Conservation (phyloP, 2,329 filamentous ascomycete species). For the Fusarium tjaetaba region DNA sequence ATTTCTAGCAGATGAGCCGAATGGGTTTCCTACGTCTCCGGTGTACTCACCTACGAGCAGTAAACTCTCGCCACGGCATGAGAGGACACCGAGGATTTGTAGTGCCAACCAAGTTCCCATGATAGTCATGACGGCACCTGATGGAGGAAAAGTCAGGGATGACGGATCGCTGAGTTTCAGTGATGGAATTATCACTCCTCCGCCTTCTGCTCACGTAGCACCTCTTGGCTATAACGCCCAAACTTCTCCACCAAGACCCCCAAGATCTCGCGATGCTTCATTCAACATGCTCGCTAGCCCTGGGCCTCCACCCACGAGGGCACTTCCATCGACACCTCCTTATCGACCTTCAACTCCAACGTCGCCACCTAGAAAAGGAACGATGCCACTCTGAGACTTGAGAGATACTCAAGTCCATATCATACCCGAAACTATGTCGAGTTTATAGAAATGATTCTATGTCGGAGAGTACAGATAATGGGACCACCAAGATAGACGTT, state of each 20-base stretch:
- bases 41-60: constrained; percentile 50
- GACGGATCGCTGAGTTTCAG: constrained; percentile 1
- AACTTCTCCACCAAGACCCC: constrained; percentile 24
- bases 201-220: background rate
- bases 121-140: constrained; percentile 28
- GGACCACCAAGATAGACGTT: background rate
- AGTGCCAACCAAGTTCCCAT: constrained; percentile 26
- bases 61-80: constrained; percentile 50
- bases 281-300: constrained; percentile 44
- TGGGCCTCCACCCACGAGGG: constrained; percentile 58
- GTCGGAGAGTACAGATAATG: constrained; percentile 29
- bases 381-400: background rate
- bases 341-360: constrained; percentile 23
- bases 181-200: constrained; percentile 13
- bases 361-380: constrained; percentile 11
- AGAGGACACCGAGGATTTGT: constrained; percentile 32
- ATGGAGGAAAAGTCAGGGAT: constrained; percentile 8
- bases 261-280: constrained; percentile 14
- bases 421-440: too few species aligned
- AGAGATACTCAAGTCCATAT: background rate
- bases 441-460: background rate
- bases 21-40: constrained; percentile 51
- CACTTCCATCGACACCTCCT: constrained; percentile 46
- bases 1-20: constrained; percentile 41
- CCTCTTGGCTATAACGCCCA: background rate